Evolutionary conservation across 2,329 filamentous ascomycete species (phyloP), one percentile per base, ranked within the genome.

Genomic region (Fusarium praegraminearum): DNA sequence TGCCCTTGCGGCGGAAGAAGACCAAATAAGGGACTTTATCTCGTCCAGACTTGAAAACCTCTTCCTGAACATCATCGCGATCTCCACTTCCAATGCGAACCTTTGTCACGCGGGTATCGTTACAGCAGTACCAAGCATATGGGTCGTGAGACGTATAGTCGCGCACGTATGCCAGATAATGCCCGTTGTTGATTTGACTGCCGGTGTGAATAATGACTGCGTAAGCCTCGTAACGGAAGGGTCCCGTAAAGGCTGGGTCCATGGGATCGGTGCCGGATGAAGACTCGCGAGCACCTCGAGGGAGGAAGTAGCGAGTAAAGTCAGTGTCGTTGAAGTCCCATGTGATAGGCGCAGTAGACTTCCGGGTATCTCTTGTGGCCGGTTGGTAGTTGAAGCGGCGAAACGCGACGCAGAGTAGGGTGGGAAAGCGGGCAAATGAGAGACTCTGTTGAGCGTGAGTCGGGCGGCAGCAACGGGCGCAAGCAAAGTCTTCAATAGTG

Each of bases 181-280:
- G 94, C 0, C 94, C 94, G 52, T 87, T 88, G 38, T 88, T 87
- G 54, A 92, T 83, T 2, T 85, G 89, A 2, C 82, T 81, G 24
- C 94, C 94, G 6, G 87, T 80, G 78, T 98, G 94, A 66, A 92
- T 85, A 56, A 97, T 88, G 9, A 98, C 91, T 3, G 90, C 95
- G 77, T 97, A 98, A 54, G 92, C 90, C 76, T 97, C 91, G 78
- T 98, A 99, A 7, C 84, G 82, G 75, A 92, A 93, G 0, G 92
- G 90, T 1, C 79, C 80, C 4, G 74, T 72, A 60, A 86, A 84
- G 16, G 81, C 80, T 12, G 73, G 78, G 60, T 83, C 82, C 40
- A 78, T 72, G 8, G 76, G 57, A 38, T 62, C 81, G 9, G 72
- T 78, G 18, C 72, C 76, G 32, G 71, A 65, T 64, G 60, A 56